These are phyloP conservation scores for Williopsis jadinii DNA, from an alignment of 1,139 yeast species.

Conservation along the genomic window DNA sequence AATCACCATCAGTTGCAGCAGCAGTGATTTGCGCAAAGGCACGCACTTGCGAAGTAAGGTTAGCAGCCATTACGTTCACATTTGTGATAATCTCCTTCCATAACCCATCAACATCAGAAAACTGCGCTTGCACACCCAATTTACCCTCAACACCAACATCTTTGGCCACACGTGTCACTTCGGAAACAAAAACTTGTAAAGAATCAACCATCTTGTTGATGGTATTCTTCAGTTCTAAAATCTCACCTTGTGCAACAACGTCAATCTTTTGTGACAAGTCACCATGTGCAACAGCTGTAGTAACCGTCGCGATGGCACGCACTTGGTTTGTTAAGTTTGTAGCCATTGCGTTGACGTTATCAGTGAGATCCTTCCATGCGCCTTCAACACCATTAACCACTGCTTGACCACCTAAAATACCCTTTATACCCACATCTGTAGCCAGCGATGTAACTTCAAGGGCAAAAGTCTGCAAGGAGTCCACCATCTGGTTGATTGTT, in stretches of 20 bases:
- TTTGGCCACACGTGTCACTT: conserved; percentile 82
- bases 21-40: conserved; percentile 91
- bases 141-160: conserved; percentile 92
- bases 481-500: conserved; percentile 89
- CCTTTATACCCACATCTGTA: conserved; percentile 85
- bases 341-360: conserved; percentile 89
- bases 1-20: conserved; percentile 90
- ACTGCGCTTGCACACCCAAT: conserved; percentile 86
- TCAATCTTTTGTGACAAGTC: conserved; percentile 72
- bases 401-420: conserved; percentile 84
- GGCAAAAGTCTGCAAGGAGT: conserved; percentile 80
- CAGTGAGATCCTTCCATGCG: conserved; percentile 84
- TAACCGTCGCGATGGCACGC: conserved; percentile 81
- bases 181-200: conserved; percentile 76
- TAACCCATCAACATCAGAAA: conserved; percentile 79
- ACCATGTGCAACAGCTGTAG: conserved; percentile 87
- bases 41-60: conserved; percentile 82
- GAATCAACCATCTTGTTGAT: conserved; percentile 87
- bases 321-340: conserved; percentile 81
- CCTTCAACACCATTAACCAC: conserved; percentile 79
- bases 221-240: conserved; percentile 68
- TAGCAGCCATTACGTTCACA: conserved; percentile 88
- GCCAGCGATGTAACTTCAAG: conserved; percentile 86
- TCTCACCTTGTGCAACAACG: conserved; percentile 86
- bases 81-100: conserved; percentile 89